Percentiles rank a stretch among this genome's conserved stretches.
Evolutionary conservation across 306 rosid species (phyloP).

Genomic region (Senna siamea): DNA sequence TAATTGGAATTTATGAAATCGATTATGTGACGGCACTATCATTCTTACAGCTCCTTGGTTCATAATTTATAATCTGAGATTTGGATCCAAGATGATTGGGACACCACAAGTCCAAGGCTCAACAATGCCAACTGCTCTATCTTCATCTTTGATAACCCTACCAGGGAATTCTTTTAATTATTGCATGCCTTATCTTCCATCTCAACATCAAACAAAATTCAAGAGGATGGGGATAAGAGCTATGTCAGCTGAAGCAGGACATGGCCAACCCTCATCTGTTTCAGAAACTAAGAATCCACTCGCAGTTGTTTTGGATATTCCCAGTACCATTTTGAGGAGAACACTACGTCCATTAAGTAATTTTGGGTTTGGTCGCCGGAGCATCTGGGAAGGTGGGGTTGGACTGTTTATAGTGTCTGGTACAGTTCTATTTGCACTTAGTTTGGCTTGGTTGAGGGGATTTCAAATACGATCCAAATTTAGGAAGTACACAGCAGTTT

Average conservation of each 20-base stretch:
- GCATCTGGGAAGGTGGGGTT: slow-evolving; percentile 99
- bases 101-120: slow-evolving; percentile 51
- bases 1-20: slow-evolving; percentile 8
- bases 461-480: slow-evolving; percentile 79
- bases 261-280: slow-evolving; percentile 54
- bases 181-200: slow-evolving; percentile 58
- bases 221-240: slow-evolving; percentile 56
- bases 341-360: slow-evolving; percentile 78
- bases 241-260: slow-evolving; percentile 62
- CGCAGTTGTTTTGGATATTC: slow-evolving; percentile 62
- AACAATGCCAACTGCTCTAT: slow-evolving; percentile 51
- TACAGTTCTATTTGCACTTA: slow-evolving; percentile 72
- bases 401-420: slow-evolving; percentile 89
- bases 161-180: slow-evolving; percentile 46
- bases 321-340: slow-evolving; percentile 69
- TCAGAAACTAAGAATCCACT: slow-evolving; percentile 63
- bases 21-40: slow-evolving; percentile 9
- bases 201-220: slow-evolving; percentile 43
- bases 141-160: slow-evolving; percentile 46
- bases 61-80: background rate
- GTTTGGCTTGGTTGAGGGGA: slow-evolving; percentile 92
- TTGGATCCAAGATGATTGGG: slow-evolving; percentile 60
- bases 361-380: slow-evolving; percentile 85
- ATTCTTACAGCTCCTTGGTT: background rate
- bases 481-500: slow-evolving; percentile 78